phyloP scores from a whole-genome alignment of 208 protist species.

The Leishmania amazonensis region DNA sequence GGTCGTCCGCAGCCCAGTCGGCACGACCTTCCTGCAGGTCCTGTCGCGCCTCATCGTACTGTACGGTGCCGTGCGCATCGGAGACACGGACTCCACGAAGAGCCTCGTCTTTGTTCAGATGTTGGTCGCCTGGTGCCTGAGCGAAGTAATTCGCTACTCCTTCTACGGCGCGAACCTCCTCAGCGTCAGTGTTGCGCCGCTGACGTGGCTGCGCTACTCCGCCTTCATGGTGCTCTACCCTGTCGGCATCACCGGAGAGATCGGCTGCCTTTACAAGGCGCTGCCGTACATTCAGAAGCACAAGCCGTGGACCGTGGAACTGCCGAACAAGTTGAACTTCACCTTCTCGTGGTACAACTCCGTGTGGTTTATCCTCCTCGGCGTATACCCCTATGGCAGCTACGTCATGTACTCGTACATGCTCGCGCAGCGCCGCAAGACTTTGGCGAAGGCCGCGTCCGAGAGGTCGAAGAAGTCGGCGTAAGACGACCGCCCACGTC shows the following conservation, averaged over 20 bases:
- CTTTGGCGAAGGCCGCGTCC: slow-evolving; percentile 30
- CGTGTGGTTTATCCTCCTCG: slow-evolving; percentile 72
- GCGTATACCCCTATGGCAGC: slow-evolving; percentile 78
- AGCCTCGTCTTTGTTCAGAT: slow-evolving; percentile 74
- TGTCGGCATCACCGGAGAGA: slow-evolving; percentile 88
- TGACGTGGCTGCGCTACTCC: slow-evolving; percentile 91
- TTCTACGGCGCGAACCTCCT: slow-evolving; percentile 82
- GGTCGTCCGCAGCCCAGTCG: slow-evolving; percentile 77
- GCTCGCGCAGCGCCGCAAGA: slow-evolving; percentile 84
- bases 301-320: slow-evolving; percentile 67
- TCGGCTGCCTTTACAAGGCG: slow-evolving; percentile 78
- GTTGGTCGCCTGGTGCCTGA: slow-evolving; percentile 81
- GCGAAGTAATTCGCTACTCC: slow-evolving; percentile 90
- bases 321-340: slow-evolving; percentile 85
- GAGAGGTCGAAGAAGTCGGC: slow-evolving; percentile 28
- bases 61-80: slow-evolving; percentile 75
- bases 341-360: slow-evolving; percentile 80
- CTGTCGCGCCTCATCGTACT: slow-evolving; percentile 85
- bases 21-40: slow-evolving; percentile 88
- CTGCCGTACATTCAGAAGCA: slow-evolving; percentile 66
- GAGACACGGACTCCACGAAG: slow-evolving; percentile 42
- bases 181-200: slow-evolving; percentile 30
- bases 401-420: slow-evolving; percentile 93
- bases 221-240: slow-evolving; percentile 92
- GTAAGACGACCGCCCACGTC: background rate